Evolutionary conservation across 2,329 filamentous ascomycete species (phyloP).

Genomic region (Apiospora pterosperma): DNA sequence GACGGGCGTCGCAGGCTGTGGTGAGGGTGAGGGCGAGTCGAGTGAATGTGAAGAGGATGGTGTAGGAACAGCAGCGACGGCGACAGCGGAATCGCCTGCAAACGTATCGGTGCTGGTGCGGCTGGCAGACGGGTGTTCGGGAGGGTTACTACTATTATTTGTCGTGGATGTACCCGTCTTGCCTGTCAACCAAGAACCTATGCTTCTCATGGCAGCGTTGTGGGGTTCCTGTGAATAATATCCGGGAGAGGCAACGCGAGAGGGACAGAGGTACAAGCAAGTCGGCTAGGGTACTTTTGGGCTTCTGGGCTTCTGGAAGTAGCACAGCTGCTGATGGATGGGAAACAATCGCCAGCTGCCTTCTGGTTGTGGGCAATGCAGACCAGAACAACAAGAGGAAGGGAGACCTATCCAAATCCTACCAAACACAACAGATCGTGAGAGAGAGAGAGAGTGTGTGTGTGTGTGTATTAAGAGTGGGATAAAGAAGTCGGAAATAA

Average conservation of each 20-base stretch:
- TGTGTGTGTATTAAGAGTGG: background rate
- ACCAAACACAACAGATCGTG: background rate
- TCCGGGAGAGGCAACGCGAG: background rate
- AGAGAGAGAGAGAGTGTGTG: background rate
- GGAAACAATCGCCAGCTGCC: background rate
- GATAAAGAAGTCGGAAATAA: background rate
- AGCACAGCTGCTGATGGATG: background rate
- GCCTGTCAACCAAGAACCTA: conserved; percentile 11
- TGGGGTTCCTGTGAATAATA: conserved; percentile 6
- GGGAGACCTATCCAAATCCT: background rate
- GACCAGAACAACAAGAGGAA: background rate
- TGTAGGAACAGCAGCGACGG: conserved; percentile 22
- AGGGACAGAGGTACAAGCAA: background rate
- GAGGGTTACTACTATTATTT: conserved; percentile 7
- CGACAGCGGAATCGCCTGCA: conserved; percentile 16
- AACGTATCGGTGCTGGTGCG: conserved; percentile 12
- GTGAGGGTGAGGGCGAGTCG: conserved; percentile 34
- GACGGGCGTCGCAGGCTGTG: conserved; percentile 42
- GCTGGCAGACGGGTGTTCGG: conserved; percentile 12
- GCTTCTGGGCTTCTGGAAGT: too few species aligned
- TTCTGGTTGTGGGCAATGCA: background rate
- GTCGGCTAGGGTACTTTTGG: background rate
- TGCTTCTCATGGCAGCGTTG: conserved; percentile 14
- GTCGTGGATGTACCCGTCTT: conserved; percentile 14
- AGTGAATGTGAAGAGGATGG: conserved; percentile 38